These are phyloP conservation scores for Allantophomopsis cytisporea DNA, from an alignment of 2,329 filamentous ascomycete genomes.

Conservation along the genomic window DNA sequence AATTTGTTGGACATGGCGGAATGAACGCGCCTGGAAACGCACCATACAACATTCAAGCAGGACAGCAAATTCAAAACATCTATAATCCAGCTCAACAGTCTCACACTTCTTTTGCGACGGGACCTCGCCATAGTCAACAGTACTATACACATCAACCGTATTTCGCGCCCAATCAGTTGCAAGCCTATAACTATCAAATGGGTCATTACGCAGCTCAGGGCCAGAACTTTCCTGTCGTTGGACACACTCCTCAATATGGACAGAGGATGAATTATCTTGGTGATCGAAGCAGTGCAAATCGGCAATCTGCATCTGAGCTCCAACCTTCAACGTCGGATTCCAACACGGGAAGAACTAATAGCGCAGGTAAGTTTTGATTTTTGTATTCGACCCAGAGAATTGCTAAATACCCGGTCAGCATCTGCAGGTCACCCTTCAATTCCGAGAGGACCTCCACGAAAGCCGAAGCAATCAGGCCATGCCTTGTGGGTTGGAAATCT, in stretches of 20 bases:
- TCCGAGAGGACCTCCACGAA: slow-evolving; percentile 50
- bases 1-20: slow-evolving; percentile 6
- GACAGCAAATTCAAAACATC: slow-evolving; percentile 11
- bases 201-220: slow-evolving; percentile 10
- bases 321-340: too few species aligned
- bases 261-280: slow-evolving; percentile 1
- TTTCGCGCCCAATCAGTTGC: slow-evolving; percentile 8
- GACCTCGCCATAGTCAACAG: slow-evolving; percentile 6
- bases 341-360: slow-evolving; percentile 6
- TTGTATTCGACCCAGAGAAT: neutral
- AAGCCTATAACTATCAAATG: slow-evolving; percentile 11
- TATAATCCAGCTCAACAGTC: slow-evolving; percentile 9
- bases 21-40: slow-evolving; percentile 4
- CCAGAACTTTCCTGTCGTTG: slow-evolving; percentile 9
- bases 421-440: slow-evolving; percentile 14
- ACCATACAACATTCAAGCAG: slow-evolving; percentile 13
- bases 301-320: too few species aligned
- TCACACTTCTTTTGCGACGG: slow-evolving; percentile 6
- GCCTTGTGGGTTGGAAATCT: slow-evolving; percentile 95
- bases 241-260: slow-evolving; percentile 7
- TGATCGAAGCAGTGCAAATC: too few species aligned
- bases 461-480: slow-evolving; percentile 61
- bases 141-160: slow-evolving; percentile 13
- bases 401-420: neutral
- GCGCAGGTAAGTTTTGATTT: slow-evolving; percentile 14